These are phyloP conservation scores for Neoarthrinium moseri DNA, from an alignment of 2,329 filamentous ascomycete genomes.

Conservation along the genomic window DNA sequence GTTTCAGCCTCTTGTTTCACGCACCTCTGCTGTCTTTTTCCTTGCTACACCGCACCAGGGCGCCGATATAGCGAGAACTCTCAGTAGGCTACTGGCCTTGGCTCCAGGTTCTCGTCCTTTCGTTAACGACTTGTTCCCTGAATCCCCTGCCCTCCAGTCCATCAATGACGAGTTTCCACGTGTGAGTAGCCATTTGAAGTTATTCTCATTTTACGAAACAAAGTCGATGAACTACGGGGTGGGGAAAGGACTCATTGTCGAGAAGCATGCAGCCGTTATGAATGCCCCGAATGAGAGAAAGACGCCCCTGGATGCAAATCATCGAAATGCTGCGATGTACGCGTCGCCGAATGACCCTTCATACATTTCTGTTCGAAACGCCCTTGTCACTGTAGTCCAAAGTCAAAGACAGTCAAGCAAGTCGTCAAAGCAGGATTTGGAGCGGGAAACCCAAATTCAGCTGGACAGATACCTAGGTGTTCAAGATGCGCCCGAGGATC, in stretches of 20 bases:
- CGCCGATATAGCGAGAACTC: slow-evolving; percentile 22
- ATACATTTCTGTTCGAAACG: slow-evolving; percentile 25
- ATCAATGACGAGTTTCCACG: slow-evolving; percentile 35
- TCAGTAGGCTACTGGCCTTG: slow-evolving; percentile 21
- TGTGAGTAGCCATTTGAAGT: slow-evolving; percentile 16
- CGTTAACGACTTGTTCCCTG: slow-evolving; percentile 25
- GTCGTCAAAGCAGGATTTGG: no score
- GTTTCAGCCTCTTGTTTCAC: slow-evolving; percentile 18
- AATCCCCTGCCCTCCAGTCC: slow-evolving; percentile 23
- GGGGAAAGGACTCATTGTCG: slow-evolving; percentile 26
- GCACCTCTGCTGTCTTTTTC: slow-evolving; percentile 32
- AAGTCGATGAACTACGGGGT: slow-evolving; percentile 21
- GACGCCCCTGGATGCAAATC: slow-evolving; percentile 27
- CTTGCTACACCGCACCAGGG: slow-evolving; percentile 36
- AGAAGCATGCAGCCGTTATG: slow-evolving; percentile 27
- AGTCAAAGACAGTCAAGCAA: no score
- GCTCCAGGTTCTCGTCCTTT: slow-evolving; percentile 23
- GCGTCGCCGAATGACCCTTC: slow-evolving; percentile 18
- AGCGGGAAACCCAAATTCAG: no score
- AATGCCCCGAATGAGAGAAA: slow-evolving; percentile 23
- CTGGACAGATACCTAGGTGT: background rate
- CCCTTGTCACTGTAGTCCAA: slow-evolving; percentile 19
- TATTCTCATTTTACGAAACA: slow-evolving; percentile 33
- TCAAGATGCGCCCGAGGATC: background rate
- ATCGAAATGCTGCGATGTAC: slow-evolving; percentile 27